These are phyloP conservation scores for Rutstroemia sydowiana DNA, from an alignment of 2,329 filamentous ascomycete genomes.

Conservation along the genomic window DNA sequence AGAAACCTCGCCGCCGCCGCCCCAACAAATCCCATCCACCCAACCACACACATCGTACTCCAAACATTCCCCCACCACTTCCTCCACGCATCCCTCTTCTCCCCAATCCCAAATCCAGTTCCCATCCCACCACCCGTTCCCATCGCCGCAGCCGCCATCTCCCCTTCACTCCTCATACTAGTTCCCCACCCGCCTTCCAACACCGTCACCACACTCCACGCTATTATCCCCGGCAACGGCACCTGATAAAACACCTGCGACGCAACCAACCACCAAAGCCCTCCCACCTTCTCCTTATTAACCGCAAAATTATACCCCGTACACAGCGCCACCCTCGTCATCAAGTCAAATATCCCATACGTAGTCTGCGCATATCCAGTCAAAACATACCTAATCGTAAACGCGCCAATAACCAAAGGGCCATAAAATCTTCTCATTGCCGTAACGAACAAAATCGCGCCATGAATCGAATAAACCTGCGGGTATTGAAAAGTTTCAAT, in stretches of 20 bases:
- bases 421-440: slow-evolving; percentile 29
- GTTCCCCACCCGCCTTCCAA: slow-evolving; percentile 33
- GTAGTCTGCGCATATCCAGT: slow-evolving; percentile 25
- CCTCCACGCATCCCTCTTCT: slow-evolving; percentile 11
- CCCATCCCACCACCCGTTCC: too few species aligned
- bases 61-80: slow-evolving; percentile 15
- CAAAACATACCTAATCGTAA: slow-evolving; percentile 28
- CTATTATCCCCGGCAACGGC: slow-evolving; percentile 31
- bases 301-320: slow-evolving; percentile 28
- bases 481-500: slow-evolving; percentile 33
- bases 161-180: slow-evolving; percentile 28
- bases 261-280: slow-evolving; percentile 16
- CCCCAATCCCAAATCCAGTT: too few species aligned
- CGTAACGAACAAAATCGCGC: slow-evolving; percentile 31
- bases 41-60: slow-evolving; percentile 11
- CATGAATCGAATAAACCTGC: slow-evolving; percentile 30
- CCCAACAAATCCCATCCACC: slow-evolving; percentile 17
- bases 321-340: slow-evolving; percentile 25
- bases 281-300: slow-evolving; percentile 27
- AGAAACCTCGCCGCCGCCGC: slow-evolving; percentile 11
- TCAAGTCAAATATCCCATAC: slow-evolving; percentile 27
- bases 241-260: slow-evolving; percentile 30
- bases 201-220: slow-evolving; percentile 31
- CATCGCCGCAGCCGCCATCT: too few species aligned
- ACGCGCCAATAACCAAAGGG: slow-evolving; percentile 26